Evolutionary conservation across 345 rosid genomes (phyloP).

Genomic region (Litchi chinensis): DNA sequence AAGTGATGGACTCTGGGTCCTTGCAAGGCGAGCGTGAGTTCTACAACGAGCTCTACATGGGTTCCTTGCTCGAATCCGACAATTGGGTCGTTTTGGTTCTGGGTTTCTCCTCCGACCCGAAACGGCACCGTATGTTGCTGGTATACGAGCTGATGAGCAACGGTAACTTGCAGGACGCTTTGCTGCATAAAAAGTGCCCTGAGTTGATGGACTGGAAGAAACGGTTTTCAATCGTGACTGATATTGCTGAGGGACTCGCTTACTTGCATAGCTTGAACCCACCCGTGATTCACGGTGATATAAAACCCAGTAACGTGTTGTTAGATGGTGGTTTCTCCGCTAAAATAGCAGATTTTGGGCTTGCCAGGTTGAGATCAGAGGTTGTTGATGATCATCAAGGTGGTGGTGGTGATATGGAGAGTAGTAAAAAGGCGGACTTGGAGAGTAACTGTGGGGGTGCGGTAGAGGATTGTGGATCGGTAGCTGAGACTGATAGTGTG

Average conservation of each 20-base stretch:
- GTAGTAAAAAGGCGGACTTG: conserved; percentile 36
- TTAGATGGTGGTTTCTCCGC: conserved; percentile 73
- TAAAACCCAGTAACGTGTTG: conserved; percentile 82
- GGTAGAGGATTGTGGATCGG: conserved; percentile 68
- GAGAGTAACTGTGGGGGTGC: conserved; percentile 38
- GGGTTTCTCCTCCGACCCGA: conserved; percentile 75
- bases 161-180: conserved; percentile 87
- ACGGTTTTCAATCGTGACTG: conserved; percentile 54
- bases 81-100: conserved; percentile 61
- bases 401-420: conserved; percentile 28
- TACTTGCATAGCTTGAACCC: conserved; percentile 72
- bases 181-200: conserved; percentile 64
- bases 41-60: conserved; percentile 85
- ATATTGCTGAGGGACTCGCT: conserved; percentile 72
- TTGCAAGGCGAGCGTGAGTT: conserved; percentile 95
- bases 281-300: conserved; percentile 84
- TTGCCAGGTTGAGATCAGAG: conserved; percentile 68
- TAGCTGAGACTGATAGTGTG: conserved; percentile 71
- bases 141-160: conserved; percentile 85
- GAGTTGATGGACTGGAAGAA: conserved; percentile 70
- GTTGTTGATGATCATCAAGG: conserved; percentile 21
- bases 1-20: conserved; percentile 91
- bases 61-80: conserved; percentile 58
- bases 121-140: conserved; percentile 65
- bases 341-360: conserved; percentile 83